Base-by-base conservation (phyloP, 495 filamentous ascomycete genomes). In the Tuber brumale region DNA sequence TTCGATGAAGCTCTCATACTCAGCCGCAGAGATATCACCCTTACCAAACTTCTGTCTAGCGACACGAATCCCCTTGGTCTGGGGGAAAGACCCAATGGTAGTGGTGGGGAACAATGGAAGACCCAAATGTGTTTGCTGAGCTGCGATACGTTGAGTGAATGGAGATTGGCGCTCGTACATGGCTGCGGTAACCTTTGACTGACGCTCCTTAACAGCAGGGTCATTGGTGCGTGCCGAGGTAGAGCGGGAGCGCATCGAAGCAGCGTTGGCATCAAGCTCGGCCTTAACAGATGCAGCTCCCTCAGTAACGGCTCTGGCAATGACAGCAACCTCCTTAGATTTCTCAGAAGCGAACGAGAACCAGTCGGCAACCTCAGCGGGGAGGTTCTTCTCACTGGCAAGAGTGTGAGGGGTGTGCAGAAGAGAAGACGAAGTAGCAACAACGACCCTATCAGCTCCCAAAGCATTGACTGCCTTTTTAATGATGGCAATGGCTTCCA, bases 1-100 rank as follows among this genome's bases (percentile, higher is more conserved):
- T 89, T 97, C 92, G 81, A 99, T 99, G 89, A 98, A 99, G 83
- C 92, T 90, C 85, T 98, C 96, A 85, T 99, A 99, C 88, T 98
- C 86, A 82, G 92, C 89, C 75, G 91, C 88, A 71, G 90, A 92
- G 86, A 98, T 97, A 84, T 97, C 95, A 80, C 92, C 92, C 90
- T 99, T 99, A 88, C 93, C 95, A 88, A 97, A 94, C 89, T 94
- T 95, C 89, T 95, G 97, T 76, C 95, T 91, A 85, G 93, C 90
- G 79, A 97, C 86, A 87, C 95, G 94, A 86, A 99, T 99, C 86
- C 97, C 93, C 89, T 93, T 93, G 84, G 95, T 99, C 89, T 99
- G 96, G 79, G 95, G 95, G 92, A 99, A 99, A 75, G 94, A 97
- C 75, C 95, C 95, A 77, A 99, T 99, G 84, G 95, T 98, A 85